Conservation (phyloP, 73 alveolate species). For the Diophrys appendiculata region DNA sequence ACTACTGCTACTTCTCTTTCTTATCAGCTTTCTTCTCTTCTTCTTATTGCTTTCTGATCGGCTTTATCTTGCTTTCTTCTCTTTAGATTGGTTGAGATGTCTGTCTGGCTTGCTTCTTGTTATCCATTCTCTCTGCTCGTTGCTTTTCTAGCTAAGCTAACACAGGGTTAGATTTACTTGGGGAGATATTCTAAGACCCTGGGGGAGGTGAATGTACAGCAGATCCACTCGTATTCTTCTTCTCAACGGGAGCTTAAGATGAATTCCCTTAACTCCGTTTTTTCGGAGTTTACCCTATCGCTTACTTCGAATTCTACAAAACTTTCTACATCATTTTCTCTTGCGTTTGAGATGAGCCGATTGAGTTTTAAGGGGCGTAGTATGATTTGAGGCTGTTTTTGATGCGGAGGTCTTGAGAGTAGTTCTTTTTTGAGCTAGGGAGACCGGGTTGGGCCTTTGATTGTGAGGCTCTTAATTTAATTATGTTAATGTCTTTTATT, state of each 20-base stretch:
- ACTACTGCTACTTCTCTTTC: too few relatives aligned
- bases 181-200: too few relatives aligned
- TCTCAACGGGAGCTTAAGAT: neutral
- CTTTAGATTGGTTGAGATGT: neutral
- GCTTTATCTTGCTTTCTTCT: neutral
- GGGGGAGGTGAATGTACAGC: too few relatives aligned
- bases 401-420: neutral
- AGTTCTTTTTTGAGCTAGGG: neutral
- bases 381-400: neutral
- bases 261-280: neutral
- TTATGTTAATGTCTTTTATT: neutral
- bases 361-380: neutral
- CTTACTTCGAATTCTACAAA: neutral
- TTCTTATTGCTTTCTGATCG: neutral
- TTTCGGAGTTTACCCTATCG: neutral
- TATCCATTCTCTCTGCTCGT: neutral
- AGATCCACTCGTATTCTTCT: neutral
- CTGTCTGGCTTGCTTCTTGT: neutral
- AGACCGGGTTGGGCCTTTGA: neutral
- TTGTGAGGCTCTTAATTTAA: neutral
- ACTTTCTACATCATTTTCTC: too few relatives aligned
- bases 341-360: too few relatives aligned
- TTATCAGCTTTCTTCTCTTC: neutral
- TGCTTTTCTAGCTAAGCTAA: too few relatives aligned
- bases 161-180: too few relatives aligned